Percentiles rank a stretch among this genome's conserved stretches.
Conservation (phyloP, 139 green algal species). For the Tetradesmus lagerheimii region DNA sequence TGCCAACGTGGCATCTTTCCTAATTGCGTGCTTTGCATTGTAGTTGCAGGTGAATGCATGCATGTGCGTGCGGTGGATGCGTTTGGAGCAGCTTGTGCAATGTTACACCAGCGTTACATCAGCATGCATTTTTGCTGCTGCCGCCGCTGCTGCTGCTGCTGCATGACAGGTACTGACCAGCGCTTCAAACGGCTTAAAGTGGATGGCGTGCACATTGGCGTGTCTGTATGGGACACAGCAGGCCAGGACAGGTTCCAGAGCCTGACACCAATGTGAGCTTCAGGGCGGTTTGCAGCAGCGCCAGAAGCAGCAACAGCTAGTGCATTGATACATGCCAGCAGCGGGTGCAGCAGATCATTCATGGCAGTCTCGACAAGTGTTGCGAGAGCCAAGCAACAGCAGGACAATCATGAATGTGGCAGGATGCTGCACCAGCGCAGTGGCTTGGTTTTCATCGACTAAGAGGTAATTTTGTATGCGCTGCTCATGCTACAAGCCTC, state of each 20-base stretch:
- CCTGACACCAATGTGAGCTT: conserved; percentile 8
- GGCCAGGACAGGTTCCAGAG: conserved; percentile 52
- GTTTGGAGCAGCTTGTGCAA: background rate
- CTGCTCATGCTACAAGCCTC: too few species aligned
- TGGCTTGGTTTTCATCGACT: too few species aligned
- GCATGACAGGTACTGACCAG: conserved; percentile 55
- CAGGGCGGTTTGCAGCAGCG: background rate
- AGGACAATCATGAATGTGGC: too few species aligned
- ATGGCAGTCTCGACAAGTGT: too few species aligned
- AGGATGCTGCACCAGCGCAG: too few species aligned
- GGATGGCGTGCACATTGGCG: conserved; percentile 51
- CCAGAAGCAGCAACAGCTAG: background rate
- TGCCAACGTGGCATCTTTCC: background rate
- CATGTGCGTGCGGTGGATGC: background rate
- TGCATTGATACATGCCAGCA: background rate
- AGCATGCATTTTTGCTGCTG: background rate
- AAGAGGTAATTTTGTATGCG: too few species aligned
- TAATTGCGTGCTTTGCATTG: background rate
- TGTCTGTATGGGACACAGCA: conserved; percentile 63
- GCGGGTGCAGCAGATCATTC: background rate
- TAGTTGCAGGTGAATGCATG: background rate
- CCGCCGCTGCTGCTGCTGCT: conserved; percentile 2
- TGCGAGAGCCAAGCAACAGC: too few species aligned
- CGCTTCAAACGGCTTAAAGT: conserved; percentile 60
- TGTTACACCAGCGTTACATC: too few species aligned